Evolutionary conservation across 306 rosid genomes (phyloP).

Genomic region (Quercus parvula): DNA sequence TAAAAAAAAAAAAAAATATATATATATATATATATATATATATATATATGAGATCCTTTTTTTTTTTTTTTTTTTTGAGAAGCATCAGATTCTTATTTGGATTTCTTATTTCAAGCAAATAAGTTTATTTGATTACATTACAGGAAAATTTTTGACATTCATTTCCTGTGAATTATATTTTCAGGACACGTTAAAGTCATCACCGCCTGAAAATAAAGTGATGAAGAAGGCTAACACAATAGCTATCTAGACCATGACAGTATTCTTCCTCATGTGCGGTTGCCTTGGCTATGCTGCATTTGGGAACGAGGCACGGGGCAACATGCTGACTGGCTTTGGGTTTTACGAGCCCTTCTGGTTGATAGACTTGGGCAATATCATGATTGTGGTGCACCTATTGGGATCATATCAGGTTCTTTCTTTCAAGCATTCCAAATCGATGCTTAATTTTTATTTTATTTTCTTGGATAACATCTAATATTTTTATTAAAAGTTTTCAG

Average conservation of each 20-base stretch:
- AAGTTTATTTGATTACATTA: too few relatives aligned
- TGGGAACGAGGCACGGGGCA: constrained; percentile 58
- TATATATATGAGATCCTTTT: too few relatives aligned
- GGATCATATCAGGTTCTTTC: constrained; percentile 69
- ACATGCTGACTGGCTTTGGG: constrained; percentile 62
- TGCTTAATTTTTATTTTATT: neutral
- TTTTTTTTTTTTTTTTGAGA: too few relatives aligned
- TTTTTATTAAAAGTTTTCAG: rapidly evolving
- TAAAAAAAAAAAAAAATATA: too few relatives aligned
- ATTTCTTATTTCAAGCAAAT: too few relatives aligned
- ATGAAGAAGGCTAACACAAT: constrained; percentile 60
- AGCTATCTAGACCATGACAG: constrained; percentile 48
- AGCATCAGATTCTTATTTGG: too few relatives aligned
- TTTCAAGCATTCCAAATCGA: neutral
- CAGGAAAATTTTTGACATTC: too few relatives aligned
- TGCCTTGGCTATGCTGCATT: constrained; percentile 71
- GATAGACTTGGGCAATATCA: constrained; percentile 50
- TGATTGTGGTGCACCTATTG: constrained; percentile 53
- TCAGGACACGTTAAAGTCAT: constrained; percentile 67
- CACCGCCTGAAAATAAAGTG: constrained; percentile 65
- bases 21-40: too few relatives aligned
- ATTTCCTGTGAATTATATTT: neutral
- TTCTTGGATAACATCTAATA: too few relatives aligned
- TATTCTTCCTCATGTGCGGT: constrained; percentile 42
- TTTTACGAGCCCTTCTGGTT: constrained; percentile 58